phyloP scores from a whole-genome alignment of 2,329 filamentous ascomycete genomes.

The Microdochium paspali region DNA sequence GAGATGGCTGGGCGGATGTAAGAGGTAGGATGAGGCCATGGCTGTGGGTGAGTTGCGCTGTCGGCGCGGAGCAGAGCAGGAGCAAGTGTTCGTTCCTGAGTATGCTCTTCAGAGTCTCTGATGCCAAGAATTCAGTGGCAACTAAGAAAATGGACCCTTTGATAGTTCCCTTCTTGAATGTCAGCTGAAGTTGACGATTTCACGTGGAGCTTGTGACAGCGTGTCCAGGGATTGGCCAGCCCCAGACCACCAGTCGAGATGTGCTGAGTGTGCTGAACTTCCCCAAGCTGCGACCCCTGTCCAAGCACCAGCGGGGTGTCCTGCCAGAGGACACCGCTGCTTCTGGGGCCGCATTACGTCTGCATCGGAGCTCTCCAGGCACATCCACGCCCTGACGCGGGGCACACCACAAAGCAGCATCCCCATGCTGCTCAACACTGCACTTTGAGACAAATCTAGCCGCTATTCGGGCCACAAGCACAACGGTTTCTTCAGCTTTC shows the following conservation, averaged over 20 bases:
- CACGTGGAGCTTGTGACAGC: background rate
- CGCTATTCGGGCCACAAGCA: too few relatives aligned
- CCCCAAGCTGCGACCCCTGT: background rate
- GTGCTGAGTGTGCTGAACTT: background rate
- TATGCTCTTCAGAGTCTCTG: too few relatives aligned
- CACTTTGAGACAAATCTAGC: too few relatives aligned
- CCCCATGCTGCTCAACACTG: background rate
- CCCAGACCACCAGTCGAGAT: too few relatives aligned
- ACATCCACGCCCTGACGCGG: background rate
- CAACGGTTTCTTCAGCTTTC: too few relatives aligned
- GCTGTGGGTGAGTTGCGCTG: background rate
- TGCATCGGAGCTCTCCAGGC: background rate
- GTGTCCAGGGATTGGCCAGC: background rate
- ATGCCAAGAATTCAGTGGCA: too few relatives aligned
- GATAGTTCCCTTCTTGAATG: too few relatives aligned
- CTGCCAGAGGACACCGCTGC: background rate
- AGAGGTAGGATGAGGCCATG: conserved; percentile 32
- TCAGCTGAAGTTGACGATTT: background rate
- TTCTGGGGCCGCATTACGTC: background rate
- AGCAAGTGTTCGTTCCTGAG: too few relatives aligned
- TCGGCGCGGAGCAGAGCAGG: too few relatives aligned
- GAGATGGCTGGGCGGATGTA: conserved; percentile 47
- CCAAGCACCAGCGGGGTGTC: background rate
- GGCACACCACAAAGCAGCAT: background rate
- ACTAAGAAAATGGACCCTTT: too few relatives aligned